phyloP scores from a whole-genome alignment of 2,329 filamentous ascomycete genomes.

The Penicillium sp. region DNA sequence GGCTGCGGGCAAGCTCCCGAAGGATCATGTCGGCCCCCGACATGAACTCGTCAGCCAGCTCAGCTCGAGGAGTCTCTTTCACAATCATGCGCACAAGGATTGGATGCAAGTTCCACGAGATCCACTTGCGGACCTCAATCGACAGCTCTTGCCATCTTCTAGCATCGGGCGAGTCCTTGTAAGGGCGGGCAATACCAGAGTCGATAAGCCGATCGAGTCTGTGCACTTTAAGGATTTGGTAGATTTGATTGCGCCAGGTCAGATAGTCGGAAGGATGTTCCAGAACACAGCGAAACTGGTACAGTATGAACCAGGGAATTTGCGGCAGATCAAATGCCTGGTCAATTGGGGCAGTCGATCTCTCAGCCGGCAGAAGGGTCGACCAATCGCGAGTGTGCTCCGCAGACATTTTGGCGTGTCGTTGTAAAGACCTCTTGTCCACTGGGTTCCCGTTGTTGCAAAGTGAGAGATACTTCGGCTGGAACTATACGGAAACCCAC shows the following conservation, averaged over 20 bases:
- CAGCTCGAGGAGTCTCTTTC: not conserved
- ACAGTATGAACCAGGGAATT: not conserved
- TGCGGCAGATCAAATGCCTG: not conserved
- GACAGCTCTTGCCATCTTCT: not conserved
- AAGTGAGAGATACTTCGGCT: not conserved
- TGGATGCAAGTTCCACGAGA: constrained; percentile 1
- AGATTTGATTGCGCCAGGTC: not conserved
- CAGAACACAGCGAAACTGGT: not conserved
- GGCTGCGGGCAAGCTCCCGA: not conserved
- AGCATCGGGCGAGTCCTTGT: not conserved
- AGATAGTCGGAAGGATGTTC: not conserved
- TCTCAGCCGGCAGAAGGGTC: not conserved
- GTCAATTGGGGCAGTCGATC: not conserved
- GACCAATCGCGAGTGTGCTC: not conserved
- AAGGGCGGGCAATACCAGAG: not conserved
- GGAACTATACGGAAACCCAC: not conserved
- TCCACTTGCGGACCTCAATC: not conserved
- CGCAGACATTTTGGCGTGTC: not conserved
- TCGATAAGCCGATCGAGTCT: not conserved
- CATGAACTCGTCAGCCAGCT: not conserved
- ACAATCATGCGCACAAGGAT: not conserved
- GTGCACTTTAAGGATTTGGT: not conserved
- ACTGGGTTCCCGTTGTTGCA: not conserved
- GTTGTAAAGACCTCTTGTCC: not conserved
- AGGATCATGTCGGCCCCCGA: not conserved